Evolutionary conservation across 257 asterid species (phyloP).

Genomic region (Eucommia ulmoides): DNA sequence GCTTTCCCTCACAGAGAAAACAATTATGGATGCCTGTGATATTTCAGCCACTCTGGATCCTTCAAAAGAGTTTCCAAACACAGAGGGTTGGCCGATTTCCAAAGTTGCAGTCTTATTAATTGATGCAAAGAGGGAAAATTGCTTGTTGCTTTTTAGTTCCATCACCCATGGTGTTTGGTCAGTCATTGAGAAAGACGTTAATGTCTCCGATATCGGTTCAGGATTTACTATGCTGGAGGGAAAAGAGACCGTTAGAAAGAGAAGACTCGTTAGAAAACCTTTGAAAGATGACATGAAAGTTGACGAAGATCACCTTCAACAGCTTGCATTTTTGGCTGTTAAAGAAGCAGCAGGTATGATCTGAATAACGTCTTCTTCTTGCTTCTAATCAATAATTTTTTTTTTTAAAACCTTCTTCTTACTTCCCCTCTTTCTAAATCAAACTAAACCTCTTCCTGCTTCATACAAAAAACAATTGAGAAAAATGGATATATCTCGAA

Average conservation of each 20-base stretch:
- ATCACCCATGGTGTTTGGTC: slow-evolving; percentile 15
- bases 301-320: slow-evolving; percentile 21
- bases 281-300: slow-evolving; percentile 6
- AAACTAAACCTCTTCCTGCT: too few relatives aligned
- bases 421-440: too few relatives aligned
- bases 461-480: too few relatives aligned
- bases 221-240: slow-evolving; percentile 9
- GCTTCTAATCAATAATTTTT: too few relatives aligned
- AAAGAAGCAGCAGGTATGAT: slow-evolving; percentile 35
- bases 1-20: slow-evolving; percentile 17
- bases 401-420: too few relatives aligned
- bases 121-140: slow-evolving; percentile 13
- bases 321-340: slow-evolving; percentile 36
- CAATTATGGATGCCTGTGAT: slow-evolving; percentile 19
- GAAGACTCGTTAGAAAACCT: slow-evolving; percentile 10
- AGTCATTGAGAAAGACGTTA: slow-evolving; percentile 16
- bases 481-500: too few relatives aligned
- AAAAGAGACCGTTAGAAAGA: slow-evolving; percentile 21
- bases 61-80: slow-evolving; percentile 7
- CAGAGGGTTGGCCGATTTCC: slow-evolving; percentile 15
- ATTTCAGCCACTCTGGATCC: slow-evolving; percentile 14
- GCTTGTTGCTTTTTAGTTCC: slow-evolving; percentile 11
- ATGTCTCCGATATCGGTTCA: slow-evolving; percentile 3
- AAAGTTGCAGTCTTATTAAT: slow-evolving; percentile 17
- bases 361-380: too few relatives aligned